A percentile compares a stretch with the other conserved stretches of the same genome.
Evolutionary conservation across 2,329 filamentous ascomycete genomes (phyloP).

Genomic region (Aurifilum marmelostoma): DNA sequence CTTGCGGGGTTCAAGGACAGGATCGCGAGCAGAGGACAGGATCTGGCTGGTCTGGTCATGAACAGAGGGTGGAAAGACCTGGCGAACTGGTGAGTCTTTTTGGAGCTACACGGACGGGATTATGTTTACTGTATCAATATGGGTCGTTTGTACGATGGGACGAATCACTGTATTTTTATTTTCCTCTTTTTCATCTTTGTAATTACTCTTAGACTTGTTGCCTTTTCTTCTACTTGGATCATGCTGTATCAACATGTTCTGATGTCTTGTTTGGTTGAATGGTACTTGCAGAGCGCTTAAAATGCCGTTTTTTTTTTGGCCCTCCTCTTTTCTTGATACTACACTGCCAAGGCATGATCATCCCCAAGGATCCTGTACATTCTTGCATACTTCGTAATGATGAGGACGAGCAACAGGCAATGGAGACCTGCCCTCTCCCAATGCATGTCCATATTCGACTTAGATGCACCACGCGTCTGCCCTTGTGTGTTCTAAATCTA

Average conservation of each 20-base stretch:
- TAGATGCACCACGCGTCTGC: too few species aligned
- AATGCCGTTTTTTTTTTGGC: too few species aligned
- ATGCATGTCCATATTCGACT: too few species aligned
- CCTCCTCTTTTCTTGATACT: too few species aligned
- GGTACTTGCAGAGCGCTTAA: background rate
- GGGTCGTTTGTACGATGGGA: background rate
- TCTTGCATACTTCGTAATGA: too few species aligned
- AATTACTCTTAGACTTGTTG: too few species aligned
- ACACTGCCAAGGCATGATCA: too few species aligned
- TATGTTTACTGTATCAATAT: background rate
- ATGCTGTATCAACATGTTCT: background rate
- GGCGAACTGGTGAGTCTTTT: constrained; percentile 26
- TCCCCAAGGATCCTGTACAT: too few species aligned
- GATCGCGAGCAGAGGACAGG: constrained; percentile 45
- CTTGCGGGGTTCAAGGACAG: constrained; percentile 48
- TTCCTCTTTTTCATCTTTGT: background rate
- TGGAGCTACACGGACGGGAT: too few species aligned
- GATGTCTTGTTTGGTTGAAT: background rate
- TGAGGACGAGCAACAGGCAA: too few species aligned
- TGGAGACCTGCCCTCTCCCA: too few species aligned
- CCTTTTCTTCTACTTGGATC: background rate
- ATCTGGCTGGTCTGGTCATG: constrained; percentile 45
- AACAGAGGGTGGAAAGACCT: constrained; percentile 44
- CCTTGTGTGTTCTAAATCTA: too few species aligned
- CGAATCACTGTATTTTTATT: background rate